Conservation (phyloP, 2,329 filamentous ascomycete species). For the Endocalyx cinctus region DNA sequence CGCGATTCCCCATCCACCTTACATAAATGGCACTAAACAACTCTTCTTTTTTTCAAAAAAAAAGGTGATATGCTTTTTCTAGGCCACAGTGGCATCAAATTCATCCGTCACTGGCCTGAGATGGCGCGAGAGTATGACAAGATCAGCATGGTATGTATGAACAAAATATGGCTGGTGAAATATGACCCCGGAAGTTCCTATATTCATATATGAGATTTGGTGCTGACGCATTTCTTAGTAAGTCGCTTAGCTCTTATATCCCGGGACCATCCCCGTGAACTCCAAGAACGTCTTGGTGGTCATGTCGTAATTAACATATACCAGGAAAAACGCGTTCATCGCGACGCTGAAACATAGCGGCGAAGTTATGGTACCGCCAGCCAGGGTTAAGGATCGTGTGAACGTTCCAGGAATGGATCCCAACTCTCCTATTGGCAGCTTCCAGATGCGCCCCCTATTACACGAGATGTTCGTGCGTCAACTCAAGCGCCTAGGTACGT, state of each 20-base stretch:
- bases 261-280: no score
- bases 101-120: conserved; percentile 52
- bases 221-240: no score
- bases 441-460: conserved; percentile 52
- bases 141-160: conserved; percentile 49
- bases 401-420: conserved; percentile 30
- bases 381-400: conserved; percentile 46
- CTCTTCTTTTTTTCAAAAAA: neutral
- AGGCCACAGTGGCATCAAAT: conserved; percentile 49
- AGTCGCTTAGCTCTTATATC: no score
- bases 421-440: conserved; percentile 47
- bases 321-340: conserved; percentile 51
- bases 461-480: conserved; percentile 51
- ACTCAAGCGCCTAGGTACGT: conserved; percentile 41
- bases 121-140: conserved; percentile 44
- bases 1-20: no score
- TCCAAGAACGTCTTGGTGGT: no score
- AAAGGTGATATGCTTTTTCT: conserved; percentile 58
- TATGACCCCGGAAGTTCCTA: no score
- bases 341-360: conserved; percentile 52
- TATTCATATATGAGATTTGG: no score
- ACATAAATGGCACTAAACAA: no score
- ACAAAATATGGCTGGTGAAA: no score
- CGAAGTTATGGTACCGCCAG: conserved; percentile 41
- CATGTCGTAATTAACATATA: no score